phyloP scores from a whole-genome alignment of 2,329 filamentous ascomycete genomes.

The Parastagonospora nodorum region DNA sequence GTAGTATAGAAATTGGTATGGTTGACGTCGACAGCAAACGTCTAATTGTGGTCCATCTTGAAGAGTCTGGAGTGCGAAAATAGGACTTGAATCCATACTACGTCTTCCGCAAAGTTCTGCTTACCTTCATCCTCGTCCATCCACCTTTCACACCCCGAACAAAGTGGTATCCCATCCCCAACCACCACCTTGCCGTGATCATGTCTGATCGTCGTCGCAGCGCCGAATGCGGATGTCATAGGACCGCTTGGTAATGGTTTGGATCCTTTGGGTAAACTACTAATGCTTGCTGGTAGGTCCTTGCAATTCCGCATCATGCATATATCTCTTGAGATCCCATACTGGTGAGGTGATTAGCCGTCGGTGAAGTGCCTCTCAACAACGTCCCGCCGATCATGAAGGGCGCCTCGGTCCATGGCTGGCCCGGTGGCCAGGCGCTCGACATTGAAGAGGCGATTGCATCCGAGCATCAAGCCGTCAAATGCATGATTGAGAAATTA shows the following conservation, averaged over 20 bases:
- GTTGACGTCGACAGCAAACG: no score
- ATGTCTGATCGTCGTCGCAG: slow-evolving; percentile 65
- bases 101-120: no score
- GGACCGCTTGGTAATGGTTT: slow-evolving; percentile 60
- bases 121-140: no score
- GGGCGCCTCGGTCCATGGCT: slow-evolving; percentile 56
- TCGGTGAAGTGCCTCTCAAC: slow-evolving; percentile 52
- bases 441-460: slow-evolving; percentile 60
- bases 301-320: not conserved
- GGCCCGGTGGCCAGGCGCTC: slow-evolving; percentile 59
- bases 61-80: no score
- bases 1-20: no score
- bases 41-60: no score
- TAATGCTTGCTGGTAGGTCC: slow-evolving; percentile 59
- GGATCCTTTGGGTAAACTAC: slow-evolving; percentile 60
- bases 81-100: no score
- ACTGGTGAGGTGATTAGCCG: slow-evolving; percentile 33
- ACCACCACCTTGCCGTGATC: no score
- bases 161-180: no score
- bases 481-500: slow-evolving; percentile 61
- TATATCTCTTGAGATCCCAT: not conserved
- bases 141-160: no score
- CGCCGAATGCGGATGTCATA: slow-evolving; percentile 64
- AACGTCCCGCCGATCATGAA: slow-evolving; percentile 53
- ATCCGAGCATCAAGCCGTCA: slow-evolving; percentile 53